Base-by-base conservation (phyloP, 2,329 filamentous ascomycete species). In the Penicillium sp. region DNA sequence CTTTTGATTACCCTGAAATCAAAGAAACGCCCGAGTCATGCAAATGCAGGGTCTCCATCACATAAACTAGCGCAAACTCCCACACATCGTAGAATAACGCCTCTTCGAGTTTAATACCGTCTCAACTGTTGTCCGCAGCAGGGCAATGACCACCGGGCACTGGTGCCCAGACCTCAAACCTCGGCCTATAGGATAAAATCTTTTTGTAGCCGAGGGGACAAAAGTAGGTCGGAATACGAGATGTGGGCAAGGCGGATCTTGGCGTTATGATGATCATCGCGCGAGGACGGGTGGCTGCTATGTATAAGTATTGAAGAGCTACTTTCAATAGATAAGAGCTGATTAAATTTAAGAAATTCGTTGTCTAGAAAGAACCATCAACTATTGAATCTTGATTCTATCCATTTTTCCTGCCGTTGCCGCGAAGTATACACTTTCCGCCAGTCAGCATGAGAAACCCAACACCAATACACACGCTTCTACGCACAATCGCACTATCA, bases 201-300 rank as follows among this genome's bases (percentile, higher is more conserved):
- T 47, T 30, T 40, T n/a, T 9, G 37, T 19, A 4, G 26, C n/a
- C n/a, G n/a, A 53, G 5, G 28, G 50, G 50, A 53, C 49, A 30
- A 35, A 53, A 42, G 13, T n/a, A 47, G 58, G 51, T 40, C 50
- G 17, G 50, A 60, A 60, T 59, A 60, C 51, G 58, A 60, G 42
- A 44, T 38, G 51, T 55, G 50, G 49, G 42, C 15, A 38, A 33
- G 49, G 49, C 49, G 15, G 49, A 35, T 44, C 37, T 55, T 55
- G 37, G 53, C 53, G 38, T n/a, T 17, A 9, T 19, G 26, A 12
- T 33, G 51, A 54, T 47, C 51, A 10, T 33, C 19, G 22, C 17
- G 35, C 38, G 10, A 47, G 15, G n/a, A 38, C 1, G 38, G 19
- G 37, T 38, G 22, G 24, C 4, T 40, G 4, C 22, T 42, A 15